phyloP scores from a whole-genome alignment of 371 early-diverging fungal genomes.

The Paraphysoderma sedebokerense region DNA sequence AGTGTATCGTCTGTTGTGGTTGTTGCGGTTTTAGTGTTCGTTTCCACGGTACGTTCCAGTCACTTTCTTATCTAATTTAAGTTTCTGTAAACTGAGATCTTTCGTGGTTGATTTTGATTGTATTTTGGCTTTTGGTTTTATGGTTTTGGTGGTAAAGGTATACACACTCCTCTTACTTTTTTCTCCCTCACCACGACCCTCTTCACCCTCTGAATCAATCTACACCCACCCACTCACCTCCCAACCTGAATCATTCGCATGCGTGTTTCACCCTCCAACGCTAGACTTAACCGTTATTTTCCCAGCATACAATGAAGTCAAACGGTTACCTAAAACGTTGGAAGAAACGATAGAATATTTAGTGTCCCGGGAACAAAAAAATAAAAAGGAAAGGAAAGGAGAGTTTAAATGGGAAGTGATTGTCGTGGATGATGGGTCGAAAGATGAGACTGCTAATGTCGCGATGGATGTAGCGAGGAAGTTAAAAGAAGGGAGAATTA shows the following conservation, averaged over 20 bases:
- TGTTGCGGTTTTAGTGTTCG: too few species aligned
- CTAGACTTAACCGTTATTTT: conserved; percentile 55
- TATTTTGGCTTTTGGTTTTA: too few species aligned
- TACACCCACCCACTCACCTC: too few species aligned
- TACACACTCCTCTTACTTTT: conserved; percentile 5
- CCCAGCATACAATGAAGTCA: conserved; percentile 82
- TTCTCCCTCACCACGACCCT: conserved; percentile 1
- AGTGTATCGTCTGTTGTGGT: too few species aligned
- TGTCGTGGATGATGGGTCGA: conserved; percentile 80
- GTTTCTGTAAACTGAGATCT: too few species aligned
- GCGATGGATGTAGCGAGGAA: conserved; percentile 21
- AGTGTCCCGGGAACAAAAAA: conserved; percentile 5
- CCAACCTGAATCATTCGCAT: conserved; percentile 14
- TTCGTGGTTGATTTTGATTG: too few species aligned
- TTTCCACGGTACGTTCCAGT: too few species aligned
- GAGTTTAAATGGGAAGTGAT: conserved; percentile 61
- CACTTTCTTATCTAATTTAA: too few species aligned
- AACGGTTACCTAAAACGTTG: conserved; percentile 67
- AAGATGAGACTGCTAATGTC: conserved; percentile 49
- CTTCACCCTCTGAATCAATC: background rate
- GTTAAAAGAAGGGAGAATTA: conserved; percentile 21
- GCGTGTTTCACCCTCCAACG: conserved; percentile 23
- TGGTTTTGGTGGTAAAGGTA: too few species aligned
- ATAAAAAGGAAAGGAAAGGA: conserved; percentile 9
- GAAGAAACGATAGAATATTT: conserved; percentile 54